Evolutionary conservation across 1,284 basidiomycete species (phyloP), one percentile per base, ranked within the genome.

Genomic region (Ustilago tritici): DNA sequence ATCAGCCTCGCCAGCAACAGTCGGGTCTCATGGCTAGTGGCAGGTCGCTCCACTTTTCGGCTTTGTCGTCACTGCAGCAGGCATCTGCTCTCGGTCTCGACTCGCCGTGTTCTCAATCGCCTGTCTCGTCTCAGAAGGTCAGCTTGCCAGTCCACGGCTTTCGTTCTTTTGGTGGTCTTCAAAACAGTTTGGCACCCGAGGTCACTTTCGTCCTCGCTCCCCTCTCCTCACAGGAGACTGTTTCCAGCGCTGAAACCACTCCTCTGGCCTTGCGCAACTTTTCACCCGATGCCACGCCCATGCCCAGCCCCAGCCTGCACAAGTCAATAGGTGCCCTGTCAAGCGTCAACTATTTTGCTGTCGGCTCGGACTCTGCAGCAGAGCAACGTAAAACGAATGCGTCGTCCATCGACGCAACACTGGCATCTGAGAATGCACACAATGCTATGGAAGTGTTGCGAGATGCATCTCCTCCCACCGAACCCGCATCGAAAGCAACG

Each of bases 161-260:
- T 56, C 78, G 76, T 47, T 82, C 80, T n/a, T 80, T 82, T 49
- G 80, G 80, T 17, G 78, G 80, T 0, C 65, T 82, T 38, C 70
- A 61, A 36, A 76, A 72, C 56, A 72, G 69, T 54, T 65, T 69
- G 32, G 63, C 61, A 3, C 53, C 57, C 17, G 54, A 65, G 40
- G 8, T 64, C 49, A 67, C 61, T 15, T 49, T 65, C 10, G 54
- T 32, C 14, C 23, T 49, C 34, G n/a, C 47, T 5, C 34, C 46
- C 7, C 38, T 55, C 43, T 19, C 43, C 40, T 40, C 54, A 34
- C 57, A 60, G 32, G 31, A 60, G 3, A 31, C 32, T 3, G 28
- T 28, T 11, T 28, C 57, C 8, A 69, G 66, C 40, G 53, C 61
- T 6, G 60, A 69, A 17, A 62, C 58, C 38, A 73, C 65, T 10